Evolutionary conservation across 371 early-diverging fungal genomes (phyloP), one percentile per base, ranked within the genome.

Genomic region (Actinomucor elegans): DNA sequence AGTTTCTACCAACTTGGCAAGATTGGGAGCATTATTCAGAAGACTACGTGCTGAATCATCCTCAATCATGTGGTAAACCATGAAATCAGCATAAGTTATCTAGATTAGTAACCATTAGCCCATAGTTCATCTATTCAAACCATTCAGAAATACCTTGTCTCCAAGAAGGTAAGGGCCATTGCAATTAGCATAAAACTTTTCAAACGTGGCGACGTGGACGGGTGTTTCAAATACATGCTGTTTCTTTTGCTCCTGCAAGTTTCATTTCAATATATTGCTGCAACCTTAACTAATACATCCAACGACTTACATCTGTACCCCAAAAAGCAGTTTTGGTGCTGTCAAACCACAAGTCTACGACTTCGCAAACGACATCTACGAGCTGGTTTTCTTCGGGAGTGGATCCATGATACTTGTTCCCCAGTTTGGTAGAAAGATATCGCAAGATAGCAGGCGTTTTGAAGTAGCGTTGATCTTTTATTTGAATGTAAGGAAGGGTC

Each of bases 1-100:
- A 12, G 52, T 56, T 38, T 66, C 33, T 8, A 49, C 55, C 51
- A 68, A 52, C 9, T 38, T 33, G 8, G 50, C 33, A 6, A 68
- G 41, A 15, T 68, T 44, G 15, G 69, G 64, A n/a, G 48, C 54
- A n/a, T 46, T 41, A 23, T 8, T 12, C 15, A 60, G 24, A 2
- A 14, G 42, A 31, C 38, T 10, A 9, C 21, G 12, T 2, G 38
- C 45, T 10, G 17, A 27, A 18, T 59, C 64, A 24, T 59, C 57
- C 10, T 57, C 54, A 45, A 63, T 37, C 18, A 45, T 42, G 23
- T 63, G 64, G n/a, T 59, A 67, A 0, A 67, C 40, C 17, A 63
- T 24, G 21, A 67, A 57, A 21, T 67, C 68, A 15, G 60, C 33
- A 36, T 67, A 67, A 15, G 58, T 26, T 20, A 66, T 57, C 45